Percentiles rank a stretch among this genome's conserved stretches.
Conservation (phyloP, 352 stramenopile genomes). For the Phytophthora podocarpi region DNA sequence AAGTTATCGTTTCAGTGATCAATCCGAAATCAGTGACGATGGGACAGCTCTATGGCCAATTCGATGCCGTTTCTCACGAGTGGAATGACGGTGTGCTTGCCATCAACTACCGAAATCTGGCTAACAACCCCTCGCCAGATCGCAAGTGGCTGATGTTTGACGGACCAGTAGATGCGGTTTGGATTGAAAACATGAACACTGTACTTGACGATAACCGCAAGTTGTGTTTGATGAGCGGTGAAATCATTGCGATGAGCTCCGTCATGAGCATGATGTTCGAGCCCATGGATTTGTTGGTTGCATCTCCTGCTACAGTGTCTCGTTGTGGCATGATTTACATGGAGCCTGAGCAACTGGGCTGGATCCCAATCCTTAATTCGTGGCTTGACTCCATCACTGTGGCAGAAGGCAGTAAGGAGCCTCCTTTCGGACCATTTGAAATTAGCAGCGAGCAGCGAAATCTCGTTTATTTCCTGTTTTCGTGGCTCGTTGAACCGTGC, state of each 20-base stretch:
- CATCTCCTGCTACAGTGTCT: conserved; percentile 92
- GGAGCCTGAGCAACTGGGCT: conserved; percentile 92
- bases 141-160: conserved; percentile 95
- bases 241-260: conserved; percentile 95
- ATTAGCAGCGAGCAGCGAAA: conserved; percentile 76
- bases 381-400: conserved; percentile 85
- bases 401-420: conserved; percentile 26
- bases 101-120: conserved; percentile 91
- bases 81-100: conserved; percentile 95
- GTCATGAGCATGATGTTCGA: conserved; percentile 98
- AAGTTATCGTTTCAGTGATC: conserved; percentile 84
- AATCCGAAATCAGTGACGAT: conserved; percentile 95
- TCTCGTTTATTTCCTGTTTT: conserved; percentile 81
- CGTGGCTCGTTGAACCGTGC: conserved; percentile 89
- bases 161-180: conserved; percentile 92
- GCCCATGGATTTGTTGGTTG: conserved; percentile 93
- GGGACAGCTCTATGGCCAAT: conserved; percentile 94
- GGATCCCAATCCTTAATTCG: conserved; percentile 87
- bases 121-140: conserved; percentile 73
- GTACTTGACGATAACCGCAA: conserved; percentile 96
- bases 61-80: conserved; percentile 94
- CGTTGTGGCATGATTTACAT: conserved; percentile 96
- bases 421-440: conserved; percentile 55
- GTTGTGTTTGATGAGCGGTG: conserved; percentile 92
- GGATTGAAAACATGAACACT: conserved; percentile 97